Conservation (phyloP, 768 basidiomycete genomes). For the Calocera viscosa region DNA sequence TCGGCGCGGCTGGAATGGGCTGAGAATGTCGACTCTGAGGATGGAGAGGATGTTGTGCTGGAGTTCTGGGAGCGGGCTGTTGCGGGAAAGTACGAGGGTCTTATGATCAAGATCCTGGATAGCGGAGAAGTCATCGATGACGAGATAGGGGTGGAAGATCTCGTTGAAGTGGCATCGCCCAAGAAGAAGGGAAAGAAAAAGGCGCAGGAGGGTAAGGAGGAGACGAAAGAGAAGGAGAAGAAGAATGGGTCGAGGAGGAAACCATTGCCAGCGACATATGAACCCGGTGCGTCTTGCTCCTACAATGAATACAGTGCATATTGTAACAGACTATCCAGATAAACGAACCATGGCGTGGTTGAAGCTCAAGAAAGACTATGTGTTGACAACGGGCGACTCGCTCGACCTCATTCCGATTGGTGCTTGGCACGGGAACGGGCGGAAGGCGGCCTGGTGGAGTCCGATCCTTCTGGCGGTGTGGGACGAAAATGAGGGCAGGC, state of each 20-base stretch:
- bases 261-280: conserved; percentile 72
- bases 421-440: conserved; percentile 82
- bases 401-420: conserved; percentile 36
- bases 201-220: conserved; percentile 17
- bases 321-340: conserved; percentile 33
- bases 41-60: conserved; percentile 50
- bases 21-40: conserved; percentile 52
- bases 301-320: not conserved
- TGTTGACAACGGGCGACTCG: conserved; percentile 44
- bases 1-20: conserved; percentile 62
- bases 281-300: conserved; percentile 39
- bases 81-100: conserved; percentile 72
- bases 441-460: conserved; percentile 87
- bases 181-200: conserved; percentile 25
- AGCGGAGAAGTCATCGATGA: conserved; percentile 34
- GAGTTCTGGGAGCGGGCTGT: conserved; percentile 66
- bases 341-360: conserved; percentile 79
- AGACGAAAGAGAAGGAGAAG: conserved; percentile 21
- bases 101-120: conserved; percentile 88
- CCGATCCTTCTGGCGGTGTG: conserved; percentile 71
- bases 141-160: conserved; percentile 13
- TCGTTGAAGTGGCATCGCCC: conserved; percentile 16
- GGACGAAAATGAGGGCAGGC: conserved; percentile 46
- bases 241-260: conserved; percentile 38
- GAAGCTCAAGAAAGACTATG: conserved; percentile 88